Percentiles rank a stretch among this genome's conserved stretches.
Conservation (phyloP, 805 yeast genomes). For the Monosporozyma unispora region DNA sequence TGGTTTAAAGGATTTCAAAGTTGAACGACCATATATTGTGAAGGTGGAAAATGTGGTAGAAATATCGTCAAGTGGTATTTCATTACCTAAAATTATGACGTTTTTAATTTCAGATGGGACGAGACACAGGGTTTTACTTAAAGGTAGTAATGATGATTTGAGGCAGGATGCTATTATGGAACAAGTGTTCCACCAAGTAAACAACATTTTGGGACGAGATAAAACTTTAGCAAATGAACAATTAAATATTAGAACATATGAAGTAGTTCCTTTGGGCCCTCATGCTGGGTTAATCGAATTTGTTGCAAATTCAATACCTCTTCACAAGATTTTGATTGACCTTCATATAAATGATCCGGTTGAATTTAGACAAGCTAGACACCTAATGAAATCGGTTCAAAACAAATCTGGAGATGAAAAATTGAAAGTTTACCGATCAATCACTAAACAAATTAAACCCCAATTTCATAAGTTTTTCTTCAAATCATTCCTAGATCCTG, state of each 20-base stretch:
- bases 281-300: slow-evolving; percentile 83
- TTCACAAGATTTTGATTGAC: slow-evolving; percentile 58
- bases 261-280: slow-evolving; percentile 84
- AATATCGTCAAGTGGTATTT: slow-evolving; percentile 76
- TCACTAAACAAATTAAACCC: slow-evolving; percentile 51
- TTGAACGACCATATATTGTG: slow-evolving; percentile 38
- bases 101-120: slow-evolving; percentile 51
- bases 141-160: slow-evolving; percentile 84
- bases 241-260: slow-evolving; percentile 69
- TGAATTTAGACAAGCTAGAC: slow-evolving; percentile 50
- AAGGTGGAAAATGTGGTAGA: slow-evolving; percentile 38
- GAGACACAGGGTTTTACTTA: slow-evolving; percentile 51
- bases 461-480: slow-evolving; percentile 63
- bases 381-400: slow-evolving; percentile 52
- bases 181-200: slow-evolving; percentile 87
- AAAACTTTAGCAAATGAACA: slow-evolving; percentile 47
- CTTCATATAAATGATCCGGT: slow-evolving; percentile 50
- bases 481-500: slow-evolving; percentile 54
- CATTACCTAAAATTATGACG: slow-evolving; percentile 73
- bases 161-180: slow-evolving; percentile 97
- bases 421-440: slow-evolving; percentile 36
- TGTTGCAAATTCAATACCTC: slow-evolving; percentile 65
- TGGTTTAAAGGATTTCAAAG: slow-evolving; percentile 37
- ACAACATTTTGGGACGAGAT: slow-evolving; percentile 49
- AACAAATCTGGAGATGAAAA: slow-evolving; percentile 36